Evolutionary conservation across 129 eudicot species (phyloP), one percentile per base, ranked within the genome.

Genomic region (Escallonia rubra): DNA sequence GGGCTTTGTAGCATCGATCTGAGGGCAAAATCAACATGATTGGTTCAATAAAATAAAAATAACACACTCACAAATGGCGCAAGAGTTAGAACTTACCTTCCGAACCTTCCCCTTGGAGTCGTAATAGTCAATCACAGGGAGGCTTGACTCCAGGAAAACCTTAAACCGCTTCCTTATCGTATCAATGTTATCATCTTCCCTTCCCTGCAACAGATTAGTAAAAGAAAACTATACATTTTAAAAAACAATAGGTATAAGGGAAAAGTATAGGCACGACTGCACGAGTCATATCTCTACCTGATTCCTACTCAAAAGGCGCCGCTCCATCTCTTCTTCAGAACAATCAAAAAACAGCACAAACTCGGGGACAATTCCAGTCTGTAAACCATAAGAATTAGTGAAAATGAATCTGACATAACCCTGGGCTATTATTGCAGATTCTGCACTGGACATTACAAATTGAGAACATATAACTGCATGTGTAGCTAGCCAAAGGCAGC

Each of bases 151-250:
- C 69, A 76, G 69, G 70, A 77, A 93, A 63, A 93, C 98, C 61
- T 82, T 86, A 59, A 93, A 93, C 43, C 98, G 88, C 85, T 93
- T 93, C 78, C 83, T 82, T 75, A 93, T 89, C 10, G 98, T 93
- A 38, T 86, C 96, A 59, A 86, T 89, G 69, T 93, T 93, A 79
- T 93, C 98, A 84, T 93, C 98, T 76, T 86, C 95, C 79, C 98
- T 76, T 45, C 98, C 98, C 98, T 89, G 49, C 56, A 48, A 38
- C 50, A 43, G 40, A 41, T 58, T 16, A 41, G 50, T 13, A 54
- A 53, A 53, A 23, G 8, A 43, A 44, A 14, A 23, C 34, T 23
- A 23, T 23, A 23, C 34, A 23, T 23, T 23, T 23, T 23, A 0
- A 23, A 23, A 23, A 23, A 23, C 34, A 23, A 23, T 23, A 23